These are phyloP conservation scores for Nannizziopsis barbatae DNA, from an alignment of 2,329 filamentous ascomycete genomes.

Conservation along the genomic window DNA sequence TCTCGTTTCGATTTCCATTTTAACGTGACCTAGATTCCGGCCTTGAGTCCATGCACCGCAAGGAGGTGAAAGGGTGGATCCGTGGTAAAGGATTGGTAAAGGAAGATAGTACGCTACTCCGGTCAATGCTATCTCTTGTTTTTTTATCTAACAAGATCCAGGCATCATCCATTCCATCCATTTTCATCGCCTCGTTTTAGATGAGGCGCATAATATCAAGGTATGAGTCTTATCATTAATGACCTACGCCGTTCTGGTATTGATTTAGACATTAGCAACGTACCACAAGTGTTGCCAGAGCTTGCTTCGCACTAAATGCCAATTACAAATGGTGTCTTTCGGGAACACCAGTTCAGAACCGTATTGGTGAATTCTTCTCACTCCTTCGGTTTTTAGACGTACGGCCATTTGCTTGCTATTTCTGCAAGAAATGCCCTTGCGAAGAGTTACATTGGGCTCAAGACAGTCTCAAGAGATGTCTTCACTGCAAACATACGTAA, in stretches of 20 bases:
- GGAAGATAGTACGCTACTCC: constrained; percentile 46
- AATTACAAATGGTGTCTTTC: constrained; percentile 92
- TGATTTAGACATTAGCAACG: constrained; percentile 35
- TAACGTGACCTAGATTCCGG: constrained; percentile 40
- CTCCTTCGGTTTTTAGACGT: constrained; percentile 84
- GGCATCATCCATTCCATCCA: constrained; percentile 71
- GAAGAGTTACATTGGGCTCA: constrained; percentile 74
- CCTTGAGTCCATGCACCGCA: constrained; percentile 82
- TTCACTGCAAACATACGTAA: constrained; percentile 51
- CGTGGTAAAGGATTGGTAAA: constrained; percentile 71
- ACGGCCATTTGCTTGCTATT: constrained; percentile 80
- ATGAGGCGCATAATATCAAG: constrained; percentile 94
- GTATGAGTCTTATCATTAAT: constrained; percentile 26
- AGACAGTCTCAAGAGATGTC: constrained; percentile 59
- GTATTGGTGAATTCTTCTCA: constrained; percentile 95
- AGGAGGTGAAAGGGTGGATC: constrained; percentile 81
- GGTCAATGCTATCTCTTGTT: neutral
- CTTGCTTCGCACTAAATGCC: constrained; percentile 81
- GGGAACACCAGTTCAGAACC: constrained; percentile 90
- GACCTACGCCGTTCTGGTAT: neutral
- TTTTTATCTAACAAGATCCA: constrained; percentile 20
- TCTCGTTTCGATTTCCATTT: neutral
- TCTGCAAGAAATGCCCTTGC: constrained; percentile 80
- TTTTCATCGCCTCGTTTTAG: constrained; percentile 85
- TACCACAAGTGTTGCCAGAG: constrained; percentile 82